These are phyloP conservation scores for Penicillium italicum DNA, from an alignment of 2,329 filamentous ascomycete genomes.

Conservation along the genomic window DNA sequence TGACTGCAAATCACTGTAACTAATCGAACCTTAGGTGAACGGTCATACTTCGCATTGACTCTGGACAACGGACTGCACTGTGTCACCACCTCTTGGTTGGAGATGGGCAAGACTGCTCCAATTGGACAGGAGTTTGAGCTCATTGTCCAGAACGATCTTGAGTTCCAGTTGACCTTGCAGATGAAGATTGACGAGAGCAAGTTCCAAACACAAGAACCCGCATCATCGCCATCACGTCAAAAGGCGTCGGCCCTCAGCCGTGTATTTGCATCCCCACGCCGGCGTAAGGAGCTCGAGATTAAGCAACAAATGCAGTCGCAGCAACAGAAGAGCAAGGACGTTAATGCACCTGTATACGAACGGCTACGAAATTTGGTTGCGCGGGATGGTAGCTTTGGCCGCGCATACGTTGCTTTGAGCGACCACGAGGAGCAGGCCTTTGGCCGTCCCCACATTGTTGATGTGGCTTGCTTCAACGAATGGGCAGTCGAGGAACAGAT, in stretches of 20 bases:
- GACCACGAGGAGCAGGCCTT: slow-evolving; percentile 87
- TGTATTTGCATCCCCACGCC: slow-evolving; percentile 91
- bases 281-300: slow-evolving; percentile 89
- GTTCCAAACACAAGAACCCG: slow-evolving; percentile 47
- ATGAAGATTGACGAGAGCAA: slow-evolving; percentile 86
- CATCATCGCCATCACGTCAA: slow-evolving; percentile 60
- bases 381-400: slow-evolving; percentile 88
- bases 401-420: slow-evolving; percentile 88
- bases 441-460: slow-evolving; percentile 79
- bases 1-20: neutral
- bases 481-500: slow-evolving; percentile 87
- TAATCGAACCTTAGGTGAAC: slow-evolving; percentile 62
- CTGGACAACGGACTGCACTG: slow-evolving; percentile 98
- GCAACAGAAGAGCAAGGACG: slow-evolving; percentile 64
- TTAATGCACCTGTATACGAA: slow-evolving; percentile 63
- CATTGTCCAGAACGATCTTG: slow-evolving; percentile 93
- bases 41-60: slow-evolving; percentile 90
- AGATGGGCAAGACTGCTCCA: slow-evolving; percentile 83
- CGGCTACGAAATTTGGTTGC: slow-evolving; percentile 81
- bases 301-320: slow-evolving; percentile 80
- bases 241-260: slow-evolving; percentile 89
- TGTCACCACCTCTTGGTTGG: slow-evolving; percentile 92
- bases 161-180: slow-evolving; percentile 95
- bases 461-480: slow-evolving; percentile 96
- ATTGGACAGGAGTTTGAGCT: slow-evolving; percentile 98